Evolutionary conservation across 441 rosid species (phyloP).

Genomic region (Erodium trifolium): DNA sequence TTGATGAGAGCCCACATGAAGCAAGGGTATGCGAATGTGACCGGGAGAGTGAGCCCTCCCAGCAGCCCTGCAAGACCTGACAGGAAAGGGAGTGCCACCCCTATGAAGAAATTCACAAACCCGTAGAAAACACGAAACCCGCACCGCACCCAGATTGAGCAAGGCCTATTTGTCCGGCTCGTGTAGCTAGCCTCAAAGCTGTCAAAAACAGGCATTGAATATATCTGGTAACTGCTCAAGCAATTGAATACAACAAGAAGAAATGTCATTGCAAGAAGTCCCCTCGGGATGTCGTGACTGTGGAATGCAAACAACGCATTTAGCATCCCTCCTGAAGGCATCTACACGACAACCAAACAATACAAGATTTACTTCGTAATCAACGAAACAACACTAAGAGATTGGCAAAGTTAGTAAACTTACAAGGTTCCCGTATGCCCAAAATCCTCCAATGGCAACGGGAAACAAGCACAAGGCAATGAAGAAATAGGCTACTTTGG

Average conservation of each 20-base stretch:
- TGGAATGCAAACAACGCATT: constrained; percentile 76
- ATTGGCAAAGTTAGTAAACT: constrained; percentile 20
- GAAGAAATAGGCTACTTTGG: constrained; percentile 79
- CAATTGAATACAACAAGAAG: constrained; percentile 88
- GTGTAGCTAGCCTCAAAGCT: constrained; percentile 93
- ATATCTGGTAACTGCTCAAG: constrained; percentile 88
- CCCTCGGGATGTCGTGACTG: constrained; percentile 80
- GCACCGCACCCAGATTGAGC: constrained; percentile 89
- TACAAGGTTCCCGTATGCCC: constrained; percentile 95
- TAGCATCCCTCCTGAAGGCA: constrained; percentile 90
- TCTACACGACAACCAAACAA: constrained; percentile 31
- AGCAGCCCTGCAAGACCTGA: constrained; percentile 81
- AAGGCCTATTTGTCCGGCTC: constrained; percentile 78
- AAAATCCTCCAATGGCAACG: constrained; percentile 82
- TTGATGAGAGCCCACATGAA: constrained; percentile 95
- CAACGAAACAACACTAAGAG: background rate
- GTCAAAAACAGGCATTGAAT: constrained; percentile 91
- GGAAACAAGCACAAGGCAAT: constrained; percentile 84
- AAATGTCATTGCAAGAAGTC: constrained; percentile 72
- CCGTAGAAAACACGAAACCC: constrained; percentile 86
- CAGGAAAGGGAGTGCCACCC: constrained; percentile 83
- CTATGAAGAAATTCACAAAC: constrained; percentile 72
- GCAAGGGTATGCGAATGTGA: constrained; percentile 92
- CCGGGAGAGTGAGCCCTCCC: constrained; percentile 86
- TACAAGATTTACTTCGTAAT: background rate